Conservation (phyloP, 139 green algal genomes). For the Volvox reticuliferus region DNA sequence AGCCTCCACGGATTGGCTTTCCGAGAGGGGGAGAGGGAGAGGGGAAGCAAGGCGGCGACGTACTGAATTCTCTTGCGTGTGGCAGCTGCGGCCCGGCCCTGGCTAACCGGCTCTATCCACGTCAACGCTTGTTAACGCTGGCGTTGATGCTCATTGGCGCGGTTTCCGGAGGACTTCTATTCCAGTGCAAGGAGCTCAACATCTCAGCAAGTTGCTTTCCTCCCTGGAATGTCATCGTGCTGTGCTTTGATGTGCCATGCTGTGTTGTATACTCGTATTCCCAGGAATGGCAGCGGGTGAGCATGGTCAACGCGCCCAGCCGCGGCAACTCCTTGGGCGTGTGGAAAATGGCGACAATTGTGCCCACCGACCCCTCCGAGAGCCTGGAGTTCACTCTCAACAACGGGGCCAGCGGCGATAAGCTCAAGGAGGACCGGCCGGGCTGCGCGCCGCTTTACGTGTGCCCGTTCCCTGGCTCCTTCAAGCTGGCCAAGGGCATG, state of each 20-base stretch:
- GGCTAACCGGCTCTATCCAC: no score
- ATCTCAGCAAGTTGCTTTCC: no score
- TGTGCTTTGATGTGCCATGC: no score
- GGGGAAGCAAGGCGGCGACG: neutral
- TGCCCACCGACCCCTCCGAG: constrained; percentile 53
- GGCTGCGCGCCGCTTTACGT: constrained; percentile 40
- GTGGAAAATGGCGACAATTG: constrained; percentile 58
- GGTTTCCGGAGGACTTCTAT: no score
- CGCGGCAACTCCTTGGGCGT: constrained; percentile 53
- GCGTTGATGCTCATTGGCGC: no score
- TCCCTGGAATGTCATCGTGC: no score
- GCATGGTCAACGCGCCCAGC: constrained; percentile 55
- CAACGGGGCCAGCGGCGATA: constrained; percentile 36
- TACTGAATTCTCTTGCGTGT: no score
- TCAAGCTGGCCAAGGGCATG: constrained; percentile 59
- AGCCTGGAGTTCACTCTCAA: constrained; percentile 54
- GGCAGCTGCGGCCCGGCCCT: no score
- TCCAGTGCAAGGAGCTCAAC: no score
- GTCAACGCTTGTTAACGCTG: no score
- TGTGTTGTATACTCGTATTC: no score
- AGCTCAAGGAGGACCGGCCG: constrained; percentile 58
- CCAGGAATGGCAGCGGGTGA: constrained; percentile 46
- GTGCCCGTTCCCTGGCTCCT: constrained; percentile 50
- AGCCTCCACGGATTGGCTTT: neutral
- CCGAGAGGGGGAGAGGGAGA: neutral